Base-by-base conservation (phyloP, 495 filamentous ascomycete species). In the Chaetomidium leptoderma region DNA sequence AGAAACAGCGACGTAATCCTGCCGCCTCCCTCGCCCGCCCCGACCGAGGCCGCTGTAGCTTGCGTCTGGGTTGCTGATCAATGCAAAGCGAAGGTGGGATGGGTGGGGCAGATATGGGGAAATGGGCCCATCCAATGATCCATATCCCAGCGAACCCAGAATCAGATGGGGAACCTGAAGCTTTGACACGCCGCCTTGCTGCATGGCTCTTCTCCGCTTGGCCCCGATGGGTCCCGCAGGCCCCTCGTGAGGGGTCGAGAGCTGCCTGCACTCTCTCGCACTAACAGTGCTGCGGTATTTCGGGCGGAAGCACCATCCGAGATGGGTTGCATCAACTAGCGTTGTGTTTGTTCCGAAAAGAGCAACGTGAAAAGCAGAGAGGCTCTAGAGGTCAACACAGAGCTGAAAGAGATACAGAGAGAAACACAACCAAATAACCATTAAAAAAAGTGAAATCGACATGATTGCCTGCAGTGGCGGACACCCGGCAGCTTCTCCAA, bases 1-100 rank as follows among this genome's bases (percentile, higher is more conserved):
- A 30, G 46, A 56, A 53, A 32, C 37, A 57, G 53, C 66, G 63
- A 67, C 65, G 65, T 67, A 67, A 67, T 65, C 21, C 65, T 63
- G 65, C 57, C 60, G 47, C 62, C 64, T 64, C 19, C 33, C 51
- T 35, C 32, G n/a, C 42, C 17, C 10, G 17, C 19, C 19, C 50
- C 14, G 24, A 35, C 23, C 39, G 32, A 50, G 35, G 17, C 30
- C 8, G 4, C 13, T 16, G 19, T 51, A 3, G 16, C n/a, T 35
- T 17, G 27, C 33, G 14, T 23, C 39, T 21, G 23, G 10, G 50
- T 13, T 58, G 60, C 49, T 63, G 57, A 63, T 66, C 60, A 63
- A 59, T 59, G 43, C 51, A 40, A 56, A 32, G 35, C 19, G 19
- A 35, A 35, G 33, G 13, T 4, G 19, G 59, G 27, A 23, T 14